Conservation (phyloP, 768 basidiomycete genomes). For the Daedaleopsis nitida region DNA sequence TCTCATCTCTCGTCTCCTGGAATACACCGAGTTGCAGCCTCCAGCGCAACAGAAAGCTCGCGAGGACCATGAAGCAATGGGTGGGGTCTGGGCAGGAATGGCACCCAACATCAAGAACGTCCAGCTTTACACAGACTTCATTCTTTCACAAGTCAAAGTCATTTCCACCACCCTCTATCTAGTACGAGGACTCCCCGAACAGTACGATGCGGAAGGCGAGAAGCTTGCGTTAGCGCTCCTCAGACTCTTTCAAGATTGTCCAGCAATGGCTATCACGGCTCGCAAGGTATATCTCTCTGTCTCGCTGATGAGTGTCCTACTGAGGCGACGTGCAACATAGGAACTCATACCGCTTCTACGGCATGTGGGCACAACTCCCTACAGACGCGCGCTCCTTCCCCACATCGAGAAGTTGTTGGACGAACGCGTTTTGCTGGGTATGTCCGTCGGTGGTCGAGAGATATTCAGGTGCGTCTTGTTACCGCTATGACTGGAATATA, state of each 20-base stretch:
- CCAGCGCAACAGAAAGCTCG: slow-evolving; percentile 80
- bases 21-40: slow-evolving; percentile 75
- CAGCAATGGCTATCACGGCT: slow-evolving; percentile 77
- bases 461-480: slow-evolving; percentile 61
- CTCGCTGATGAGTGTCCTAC: no score
- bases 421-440: slow-evolving; percentile 87
- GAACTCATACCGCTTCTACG: slow-evolving; percentile 92
- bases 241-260: slow-evolving; percentile 92
- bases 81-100: slow-evolving; percentile 81
- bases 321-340: slow-evolving; percentile 38
- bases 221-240: slow-evolving; percentile 77
- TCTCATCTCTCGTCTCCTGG: slow-evolving; percentile 77
- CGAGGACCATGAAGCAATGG: slow-evolving; percentile 79
- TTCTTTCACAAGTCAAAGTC: slow-evolving; percentile 92
- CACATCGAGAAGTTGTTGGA: slow-evolving; percentile 90
- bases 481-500: neutral
- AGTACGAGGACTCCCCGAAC: slow-evolving; percentile 65
- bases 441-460: slow-evolving; percentile 82
- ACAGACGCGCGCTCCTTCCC: slow-evolving; percentile 75
- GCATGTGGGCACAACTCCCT: slow-evolving; percentile 80
- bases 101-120: slow-evolving; percentile 74
- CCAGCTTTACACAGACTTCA: slow-evolving; percentile 76
- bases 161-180: slow-evolving; percentile 92
- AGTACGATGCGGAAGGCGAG: slow-evolving; percentile 77
- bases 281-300: slow-evolving; percentile 63